Conservation (phyloP, 768 basidiomycete species). For the Kwoniella bestiolae region DNA sequence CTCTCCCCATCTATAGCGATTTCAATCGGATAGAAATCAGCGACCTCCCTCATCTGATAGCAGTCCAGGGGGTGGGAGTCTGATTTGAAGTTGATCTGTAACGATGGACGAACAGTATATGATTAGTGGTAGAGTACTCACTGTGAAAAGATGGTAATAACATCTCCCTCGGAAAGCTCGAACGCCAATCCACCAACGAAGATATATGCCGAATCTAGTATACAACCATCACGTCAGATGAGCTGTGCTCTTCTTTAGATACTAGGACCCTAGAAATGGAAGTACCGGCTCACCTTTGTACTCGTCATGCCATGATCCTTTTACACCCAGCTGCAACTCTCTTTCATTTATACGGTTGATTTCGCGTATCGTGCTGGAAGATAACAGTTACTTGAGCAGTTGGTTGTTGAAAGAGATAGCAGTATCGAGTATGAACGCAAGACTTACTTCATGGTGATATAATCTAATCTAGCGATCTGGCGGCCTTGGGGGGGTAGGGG, state of each 20-base stretch:
- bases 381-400: too few relatives aligned
- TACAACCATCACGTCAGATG: background rate
- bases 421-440: too few relatives aligned
- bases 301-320: slow-evolving; percentile 86
- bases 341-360: slow-evolving; percentile 90
- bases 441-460: background rate
- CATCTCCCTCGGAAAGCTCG: slow-evolving; percentile 95
- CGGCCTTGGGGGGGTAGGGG: too few relatives aligned
- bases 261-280: slow-evolving; percentile 18
- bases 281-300: slow-evolving; percentile 69
- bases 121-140: too few relatives aligned
- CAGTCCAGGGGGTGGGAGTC: too few relatives aligned
- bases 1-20: slow-evolving; percentile 95
- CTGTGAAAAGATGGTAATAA: slow-evolving; percentile 97
- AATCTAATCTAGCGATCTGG: too few relatives aligned
- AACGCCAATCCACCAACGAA: slow-evolving; percentile 86
- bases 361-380: slow-evolving; percentile 82
- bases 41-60: too few relatives aligned
- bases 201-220: slow-evolving; percentile 86
- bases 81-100: too few relatives aligned
- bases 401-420: too few relatives aligned
- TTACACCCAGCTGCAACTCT: slow-evolving; percentile 78
- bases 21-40: too few relatives aligned
- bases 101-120: too few relatives aligned
- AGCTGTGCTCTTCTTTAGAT: too few relatives aligned